Evolutionary conservation across 2,329 filamentous ascomycete genomes (phyloP), one percentile per base, ranked within the genome.

Genomic region (Fusarium subtropicale): DNA sequence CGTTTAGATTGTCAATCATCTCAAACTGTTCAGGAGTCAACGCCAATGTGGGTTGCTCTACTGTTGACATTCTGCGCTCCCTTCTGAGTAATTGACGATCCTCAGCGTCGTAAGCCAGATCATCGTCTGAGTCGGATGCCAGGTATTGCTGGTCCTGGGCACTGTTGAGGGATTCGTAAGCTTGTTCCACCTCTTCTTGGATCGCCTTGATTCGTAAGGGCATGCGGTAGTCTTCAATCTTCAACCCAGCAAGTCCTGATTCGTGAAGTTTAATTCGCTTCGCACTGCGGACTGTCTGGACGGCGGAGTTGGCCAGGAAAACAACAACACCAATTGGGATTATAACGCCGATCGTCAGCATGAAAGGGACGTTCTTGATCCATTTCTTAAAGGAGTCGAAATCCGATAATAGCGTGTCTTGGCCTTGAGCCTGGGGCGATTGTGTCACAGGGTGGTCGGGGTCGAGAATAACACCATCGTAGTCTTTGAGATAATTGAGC

Each of bases 1-100:
- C 77, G 73, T 98, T 89, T 50, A 98, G 82, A 12, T 89, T 87
- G 31, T 91, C 85, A 66, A 97, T 92, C 88, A 97, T 97, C 50
- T 87, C 85, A 76, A 97, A 97, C 79, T 98, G 95, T 48, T 89
- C 87, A 7, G 90, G 85, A 0, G 92, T 90, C 55, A 98, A 81
- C 1, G 94, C 94, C 56, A 98, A 84, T 0, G 90, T 93, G 1
- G 92, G 92, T 68, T 87, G 86, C 6, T 85, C 81, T 2, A 82
- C 77, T 3, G 77, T 75, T 24, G 81, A 83, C 70, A 79, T 78
- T 52, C 81, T 78, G 36, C 82, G 74, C 71, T 84, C 82, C 44
- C 72, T 79, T 50, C 72, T 78, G 59, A 86, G 79, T 20, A 82
- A 69, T 15, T 77, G 78, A 28, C 81, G 75, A 48, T 85, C 82